A percentile compares a stretch with the other conserved stretches of the same genome.
Evolutionary conservation across 2,329 filamentous ascomycete species (phyloP).

Genomic region (Didymella pomorum): DNA sequence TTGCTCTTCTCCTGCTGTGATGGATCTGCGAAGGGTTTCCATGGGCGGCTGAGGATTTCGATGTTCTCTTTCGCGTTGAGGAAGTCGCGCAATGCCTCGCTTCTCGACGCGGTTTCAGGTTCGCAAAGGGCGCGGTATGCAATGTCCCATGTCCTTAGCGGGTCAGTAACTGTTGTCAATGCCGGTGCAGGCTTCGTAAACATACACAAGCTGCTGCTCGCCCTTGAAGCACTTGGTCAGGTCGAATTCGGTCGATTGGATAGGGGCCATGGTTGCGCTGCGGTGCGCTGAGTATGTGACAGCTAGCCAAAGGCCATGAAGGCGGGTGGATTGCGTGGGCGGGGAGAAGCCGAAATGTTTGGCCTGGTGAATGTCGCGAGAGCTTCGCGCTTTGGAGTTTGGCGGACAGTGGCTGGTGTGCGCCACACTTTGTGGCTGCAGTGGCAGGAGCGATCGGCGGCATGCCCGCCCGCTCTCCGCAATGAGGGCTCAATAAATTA

Average conservation of each 20-base stretch:
- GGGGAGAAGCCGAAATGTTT: constrained; percentile 33
- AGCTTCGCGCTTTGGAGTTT: constrained; percentile 29
- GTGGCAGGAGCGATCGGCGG: constrained; percentile 7
- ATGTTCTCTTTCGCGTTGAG: constrained; percentile 74
- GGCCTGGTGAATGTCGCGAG: constrained; percentile 27
- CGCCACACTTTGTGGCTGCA: constrained; percentile 6
- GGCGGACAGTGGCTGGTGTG: constrained; percentile 16
- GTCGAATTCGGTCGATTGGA: constrained; percentile 65
- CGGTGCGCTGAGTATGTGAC: constrained; percentile 39
- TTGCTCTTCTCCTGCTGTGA: constrained; percentile 70
- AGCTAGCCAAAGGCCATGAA: constrained; percentile 48
- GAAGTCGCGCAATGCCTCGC: constrained; percentile 66
- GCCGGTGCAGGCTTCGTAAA: constrained; percentile 33
- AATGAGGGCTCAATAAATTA: constrained; percentile 17
- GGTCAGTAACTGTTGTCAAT: constrained; percentile 40
- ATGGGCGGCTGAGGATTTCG: constrained; percentile 72
- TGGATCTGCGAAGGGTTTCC: constrained; percentile 70
- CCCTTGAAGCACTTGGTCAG: constrained; percentile 85
- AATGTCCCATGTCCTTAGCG: constrained; percentile 66
- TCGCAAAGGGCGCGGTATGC: constrained; percentile 63
- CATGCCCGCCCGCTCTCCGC: constrained; percentile 15
- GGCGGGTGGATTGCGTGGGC: constrained; percentile 25
- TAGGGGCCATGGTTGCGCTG: constrained; percentile 50
- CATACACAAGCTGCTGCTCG: constrained; percentile 81
- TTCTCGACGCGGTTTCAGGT: constrained; percentile 54